Evolutionary conservation across 2,329 filamentous ascomycete species (phyloP).

Genomic region (Ceratocystis eucalypticola): DNA sequence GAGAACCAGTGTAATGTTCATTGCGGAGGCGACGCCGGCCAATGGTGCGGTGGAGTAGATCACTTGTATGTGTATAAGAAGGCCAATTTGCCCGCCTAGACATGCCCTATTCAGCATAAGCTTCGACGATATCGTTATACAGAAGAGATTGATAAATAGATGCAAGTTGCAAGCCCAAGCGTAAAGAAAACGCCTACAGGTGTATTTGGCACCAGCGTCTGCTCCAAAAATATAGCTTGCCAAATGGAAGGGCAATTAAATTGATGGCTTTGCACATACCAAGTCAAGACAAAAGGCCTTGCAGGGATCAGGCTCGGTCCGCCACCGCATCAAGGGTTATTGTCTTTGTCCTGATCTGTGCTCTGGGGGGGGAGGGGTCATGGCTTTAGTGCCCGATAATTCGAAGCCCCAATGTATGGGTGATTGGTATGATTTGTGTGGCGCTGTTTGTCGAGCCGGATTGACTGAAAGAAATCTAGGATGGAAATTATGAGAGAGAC

Average conservation of each 20-base stretch:
- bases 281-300: background rate
- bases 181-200: too few species aligned
- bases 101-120: too few species aligned
- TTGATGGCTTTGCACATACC: background rate
- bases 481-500: too few species aligned
- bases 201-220: background rate
- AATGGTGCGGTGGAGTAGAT: slow-evolving; percentile 11
- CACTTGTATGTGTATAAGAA: slow-evolving; percentile 17
- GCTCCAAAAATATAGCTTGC: background rate
- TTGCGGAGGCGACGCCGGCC: slow-evolving; percentile 3
- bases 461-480: too few species aligned
- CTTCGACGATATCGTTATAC: too few species aligned
- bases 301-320: background rate
- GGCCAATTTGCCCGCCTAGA: slow-evolving; percentile 11
- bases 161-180: too few species aligned
- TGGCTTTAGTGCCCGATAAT: too few species aligned
- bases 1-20: slow-evolving; percentile 10
- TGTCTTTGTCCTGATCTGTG: background rate
- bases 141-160: too few species aligned
- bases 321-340: background rate
- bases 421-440: too few species aligned
- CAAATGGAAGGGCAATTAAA: background rate
- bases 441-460: too few species aligned
- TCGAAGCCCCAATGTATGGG: too few species aligned
- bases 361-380: too few species aligned